phyloP scores from a whole-genome alignment of 2,329 filamentous ascomycete species.

The Curvularia hawaiiensis region DNA sequence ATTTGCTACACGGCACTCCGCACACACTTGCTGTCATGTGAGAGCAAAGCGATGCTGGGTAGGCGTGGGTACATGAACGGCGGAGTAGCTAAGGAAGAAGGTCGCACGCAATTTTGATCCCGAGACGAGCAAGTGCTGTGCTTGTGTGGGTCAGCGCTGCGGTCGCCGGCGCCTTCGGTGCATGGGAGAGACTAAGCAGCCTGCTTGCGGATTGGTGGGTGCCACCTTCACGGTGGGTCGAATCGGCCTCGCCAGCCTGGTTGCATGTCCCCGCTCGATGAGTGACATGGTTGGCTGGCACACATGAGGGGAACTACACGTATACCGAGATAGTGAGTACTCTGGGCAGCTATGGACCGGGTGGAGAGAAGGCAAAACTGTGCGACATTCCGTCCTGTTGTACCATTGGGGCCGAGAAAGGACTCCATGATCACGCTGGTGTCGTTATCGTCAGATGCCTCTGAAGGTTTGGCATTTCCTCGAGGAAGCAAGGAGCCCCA shows the following conservation, averaged over 20 bases:
- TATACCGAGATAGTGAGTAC: slow-evolving; percentile 20
- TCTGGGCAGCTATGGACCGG: slow-evolving; percentile 5
- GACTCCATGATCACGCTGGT: not conserved
- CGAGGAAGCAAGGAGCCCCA: slow-evolving; percentile 4
- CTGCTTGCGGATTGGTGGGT: slow-evolving; percentile 32
- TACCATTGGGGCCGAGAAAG: not conserved
- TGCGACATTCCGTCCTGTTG: not conserved
- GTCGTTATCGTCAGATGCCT: not conserved
- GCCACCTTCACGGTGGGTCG: slow-evolving; percentile 29
- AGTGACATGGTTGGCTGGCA: slow-evolving; percentile 25
- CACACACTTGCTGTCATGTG: slow-evolving; percentile 47
- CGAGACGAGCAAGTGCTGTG: slow-evolving; percentile 44
- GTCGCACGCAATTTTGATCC: slow-evolving; percentile 49
- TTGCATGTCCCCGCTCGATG: slow-evolving; percentile 34
- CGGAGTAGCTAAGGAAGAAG: slow-evolving; percentile 35
- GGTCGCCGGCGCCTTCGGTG: slow-evolving; percentile 34
- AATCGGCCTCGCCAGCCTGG: slow-evolving; percentile 28
- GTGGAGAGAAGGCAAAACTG: not conserved
- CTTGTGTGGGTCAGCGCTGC: slow-evolving; percentile 43
- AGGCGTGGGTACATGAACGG: slow-evolving; percentile 41
- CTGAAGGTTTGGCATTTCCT: not conserved
- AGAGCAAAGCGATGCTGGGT: slow-evolving; percentile 47
- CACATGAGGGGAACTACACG: slow-evolving; percentile 18
- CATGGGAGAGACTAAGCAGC: slow-evolving; percentile 23
- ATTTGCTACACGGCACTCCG: slow-evolving; percentile 48